Percentiles rank a stretch among this genome's conserved stretches.
phyloP scores from a whole-genome alignment of 176 grass and related monocot species.

The Bothriochloa decipiens region DNA sequence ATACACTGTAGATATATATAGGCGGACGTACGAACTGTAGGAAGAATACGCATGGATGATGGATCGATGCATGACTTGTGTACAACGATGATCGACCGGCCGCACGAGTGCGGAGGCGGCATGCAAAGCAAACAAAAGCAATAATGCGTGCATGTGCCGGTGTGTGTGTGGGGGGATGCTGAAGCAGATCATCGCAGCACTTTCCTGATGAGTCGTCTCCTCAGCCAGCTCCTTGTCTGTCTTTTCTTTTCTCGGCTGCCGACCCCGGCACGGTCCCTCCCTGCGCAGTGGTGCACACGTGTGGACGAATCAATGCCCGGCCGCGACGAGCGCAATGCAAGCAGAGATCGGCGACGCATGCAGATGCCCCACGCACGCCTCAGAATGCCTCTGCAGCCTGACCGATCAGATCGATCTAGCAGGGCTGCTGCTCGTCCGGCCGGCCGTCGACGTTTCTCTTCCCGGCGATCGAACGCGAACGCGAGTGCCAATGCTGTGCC shows the following conservation, averaged over 20 bases:
- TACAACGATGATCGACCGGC: no score
- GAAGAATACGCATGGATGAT: no score
- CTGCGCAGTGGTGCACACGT: background rate
- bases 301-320: no score
- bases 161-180: background rate
- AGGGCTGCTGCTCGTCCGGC: background rate
- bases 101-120: no score
- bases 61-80: no score
- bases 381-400: background rate
- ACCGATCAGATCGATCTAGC: slow-evolving; percentile 13
- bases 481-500: no score
- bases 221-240: background rate
- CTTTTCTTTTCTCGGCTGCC: background rate
- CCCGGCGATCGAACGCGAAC: background rate
- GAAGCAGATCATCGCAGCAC: background rate
- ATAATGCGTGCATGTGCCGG: background rate
- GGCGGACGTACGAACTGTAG: no score
- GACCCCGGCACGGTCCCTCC: no score
- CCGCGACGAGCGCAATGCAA: no score
- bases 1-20: no score
- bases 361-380: background rate
- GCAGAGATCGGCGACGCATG: no score
- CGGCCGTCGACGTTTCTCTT: background rate
- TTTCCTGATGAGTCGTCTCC: background rate
- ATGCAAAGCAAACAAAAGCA: background rate